phyloP scores from a whole-genome alignment of 2,329 filamentous ascomycete species.

The Ascochyta lentis region DNA sequence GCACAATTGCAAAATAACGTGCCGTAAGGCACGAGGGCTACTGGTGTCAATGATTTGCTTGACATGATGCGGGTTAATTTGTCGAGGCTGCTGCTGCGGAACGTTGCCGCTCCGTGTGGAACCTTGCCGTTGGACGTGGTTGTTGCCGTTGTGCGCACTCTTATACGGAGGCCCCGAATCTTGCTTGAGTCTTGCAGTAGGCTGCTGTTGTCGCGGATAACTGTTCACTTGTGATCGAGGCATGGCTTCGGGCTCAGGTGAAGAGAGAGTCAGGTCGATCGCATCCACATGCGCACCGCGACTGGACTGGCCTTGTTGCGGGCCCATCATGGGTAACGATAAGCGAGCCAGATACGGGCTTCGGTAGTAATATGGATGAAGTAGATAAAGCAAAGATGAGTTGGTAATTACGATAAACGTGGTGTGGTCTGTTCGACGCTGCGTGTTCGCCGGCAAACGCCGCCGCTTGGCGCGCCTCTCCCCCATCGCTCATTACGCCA shows the following conservation, averaged over 20 bases:
- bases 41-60: conserved; percentile 36
- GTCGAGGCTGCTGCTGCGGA: conserved; percentile 10
- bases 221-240: conserved; percentile 4
- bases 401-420: not conserved
- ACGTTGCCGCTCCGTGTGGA: not conserved
- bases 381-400: not conserved
- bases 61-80: conserved; percentile 36
- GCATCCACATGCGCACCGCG: conserved; percentile 18
- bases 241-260: conserved; percentile 28
- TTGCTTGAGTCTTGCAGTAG: conserved; percentile 12
- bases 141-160: not conserved
- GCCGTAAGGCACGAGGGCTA: conserved; percentile 23
- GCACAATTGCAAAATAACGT: conserved; percentile 39
- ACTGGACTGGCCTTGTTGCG: not conserved
- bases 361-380: not conserved
- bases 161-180: conserved; percentile 7
- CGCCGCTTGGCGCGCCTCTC: not conserved
- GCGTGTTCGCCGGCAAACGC: not conserved
- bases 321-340: conserved; percentile 1
- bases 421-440: not conserved
- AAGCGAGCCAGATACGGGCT: too few species aligned
- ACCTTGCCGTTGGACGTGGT: conserved; percentile 10
- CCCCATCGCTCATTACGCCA: not conserved
- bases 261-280: conserved; percentile 36
- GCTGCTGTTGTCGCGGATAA: conserved; percentile 18